These are phyloP conservation scores for Bacidia gigantensis DNA, from an alignment of 495 filamentous ascomycete species.

Conservation along the genomic window DNA sequence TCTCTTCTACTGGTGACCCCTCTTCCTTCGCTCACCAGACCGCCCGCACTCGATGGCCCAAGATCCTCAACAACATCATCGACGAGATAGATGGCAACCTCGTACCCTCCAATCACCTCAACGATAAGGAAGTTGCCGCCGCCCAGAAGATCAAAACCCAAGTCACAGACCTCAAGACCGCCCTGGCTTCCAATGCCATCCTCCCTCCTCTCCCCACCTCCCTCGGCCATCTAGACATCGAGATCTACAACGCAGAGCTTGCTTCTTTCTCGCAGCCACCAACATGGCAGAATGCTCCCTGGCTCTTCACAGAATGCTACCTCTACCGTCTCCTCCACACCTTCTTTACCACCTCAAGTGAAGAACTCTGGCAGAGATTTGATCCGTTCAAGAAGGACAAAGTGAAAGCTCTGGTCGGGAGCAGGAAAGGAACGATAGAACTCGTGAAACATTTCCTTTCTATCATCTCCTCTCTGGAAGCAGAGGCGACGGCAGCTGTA, in stretches of 20 bases:
- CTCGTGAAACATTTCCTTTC: constrained; percentile 63
- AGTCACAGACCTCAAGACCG: background rate
- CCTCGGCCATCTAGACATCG: constrained; percentile 68
- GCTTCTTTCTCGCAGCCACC: constrained; percentile 50
- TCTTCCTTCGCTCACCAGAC: constrained; percentile 10
- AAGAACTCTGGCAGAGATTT: constrained; percentile 64
- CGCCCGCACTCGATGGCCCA: constrained; percentile 9
- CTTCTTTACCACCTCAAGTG: constrained; percentile 57
- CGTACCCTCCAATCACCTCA: background rate
- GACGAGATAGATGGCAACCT: constrained; percentile 4
- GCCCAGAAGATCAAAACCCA: constrained; percentile 2
- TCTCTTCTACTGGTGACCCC: constrained; percentile 4
- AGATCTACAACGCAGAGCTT: constrained; percentile 69
- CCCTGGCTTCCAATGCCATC: constrained; percentile 1
- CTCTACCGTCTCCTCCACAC: constrained; percentile 70
- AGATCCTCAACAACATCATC: constrained; percentile 9
- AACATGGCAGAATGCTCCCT: constrained; percentile 67
- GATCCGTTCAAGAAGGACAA: constrained; percentile 86
- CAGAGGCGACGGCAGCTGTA: constrained; percentile 27
- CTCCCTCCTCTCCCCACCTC: constrained; percentile 58
- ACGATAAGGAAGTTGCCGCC: constrained; percentile 1
- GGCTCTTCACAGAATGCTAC: constrained; percentile 90
- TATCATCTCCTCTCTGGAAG: constrained; percentile 12
- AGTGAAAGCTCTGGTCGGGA: constrained; percentile 80
- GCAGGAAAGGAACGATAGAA: constrained; percentile 77